These are phyloP conservation scores for Spiraea crenata DNA, from an alignment of 331 rosid species.

Conservation along the genomic window DNA sequence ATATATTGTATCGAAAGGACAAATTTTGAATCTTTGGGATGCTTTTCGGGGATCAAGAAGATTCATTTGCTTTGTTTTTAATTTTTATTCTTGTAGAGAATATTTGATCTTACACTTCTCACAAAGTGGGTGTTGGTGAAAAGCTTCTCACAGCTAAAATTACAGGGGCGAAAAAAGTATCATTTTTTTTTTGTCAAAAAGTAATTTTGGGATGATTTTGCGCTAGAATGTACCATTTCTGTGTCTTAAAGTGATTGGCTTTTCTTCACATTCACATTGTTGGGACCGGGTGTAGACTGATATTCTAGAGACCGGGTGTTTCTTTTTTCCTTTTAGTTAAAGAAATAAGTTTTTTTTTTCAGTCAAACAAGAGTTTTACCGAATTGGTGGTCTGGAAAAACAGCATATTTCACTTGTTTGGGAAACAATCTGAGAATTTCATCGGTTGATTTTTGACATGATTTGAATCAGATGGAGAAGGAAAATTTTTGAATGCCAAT, in stretches of 20 bases:
- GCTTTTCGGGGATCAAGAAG: background rate
- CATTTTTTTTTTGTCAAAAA: background rate
- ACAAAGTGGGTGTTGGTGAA: background rate
- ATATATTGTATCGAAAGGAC: background rate
- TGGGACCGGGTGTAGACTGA: background rate
- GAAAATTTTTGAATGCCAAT: background rate
- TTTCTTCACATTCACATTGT: background rate
- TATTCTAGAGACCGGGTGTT: background rate
- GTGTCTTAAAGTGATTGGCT: background rate
- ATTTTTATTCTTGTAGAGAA: background rate
- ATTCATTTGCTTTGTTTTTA: background rate
- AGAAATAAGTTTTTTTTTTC: constrained; percentile 8
- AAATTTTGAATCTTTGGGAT: background rate
- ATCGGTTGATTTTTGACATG: constrained; percentile 10
- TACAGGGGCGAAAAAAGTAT: background rate
- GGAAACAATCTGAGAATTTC: background rate
- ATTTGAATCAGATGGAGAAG: background rate
- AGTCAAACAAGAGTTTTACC: constrained; percentile 1
- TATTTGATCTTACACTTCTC: background rate
- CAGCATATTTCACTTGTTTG: constrained; percentile 16
- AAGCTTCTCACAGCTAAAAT: background rate
- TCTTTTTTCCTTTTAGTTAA: background rate
- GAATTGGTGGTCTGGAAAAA: constrained; percentile 8
- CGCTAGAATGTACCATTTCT: background rate
- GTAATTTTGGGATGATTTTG: background rate